Percentiles rank a stretch among this genome's conserved stretches.
Conservation (phyloP, 768 basidiomycete species). For the Trametopsis cervina region DNA sequence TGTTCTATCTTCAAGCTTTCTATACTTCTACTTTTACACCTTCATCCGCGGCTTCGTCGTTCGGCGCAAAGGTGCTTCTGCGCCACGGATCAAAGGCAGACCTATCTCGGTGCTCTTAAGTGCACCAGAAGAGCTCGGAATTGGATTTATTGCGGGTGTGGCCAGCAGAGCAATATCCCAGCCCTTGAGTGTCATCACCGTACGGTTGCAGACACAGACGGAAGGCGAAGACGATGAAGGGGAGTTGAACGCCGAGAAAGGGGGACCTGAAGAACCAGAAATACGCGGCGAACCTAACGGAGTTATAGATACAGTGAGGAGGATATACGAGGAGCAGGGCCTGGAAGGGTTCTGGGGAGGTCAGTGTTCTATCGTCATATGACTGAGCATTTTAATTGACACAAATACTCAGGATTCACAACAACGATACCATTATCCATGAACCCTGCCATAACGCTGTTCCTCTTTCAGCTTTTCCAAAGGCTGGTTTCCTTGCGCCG, state of each 20-base stretch:
- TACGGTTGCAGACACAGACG: slow-evolving; percentile 42
- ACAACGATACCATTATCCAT: slow-evolving; percentile 42
- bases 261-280: slow-evolving; percentile 8
- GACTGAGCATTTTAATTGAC: no score
- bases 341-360: slow-evolving; percentile 52
- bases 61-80: slow-evolving; percentile 21
- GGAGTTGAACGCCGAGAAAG: slow-evolving; percentile 9
- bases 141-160: slow-evolving; percentile 53
- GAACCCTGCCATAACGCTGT: slow-evolving; percentile 53
- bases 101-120: slow-evolving; percentile 18
- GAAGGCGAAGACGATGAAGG: slow-evolving; percentile 27
- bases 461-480: slow-evolving; percentile 45
- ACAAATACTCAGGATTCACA: slow-evolving; percentile 47
- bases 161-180: slow-evolving; percentile 47
- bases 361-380: slow-evolving; percentile 19
- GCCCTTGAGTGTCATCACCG: slow-evolving; percentile 49
- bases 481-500: slow-evolving; percentile 28
- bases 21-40: slow-evolving; percentile 55
- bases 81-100: not conserved
- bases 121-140: slow-evolving; percentile 41
- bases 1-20: slow-evolving; percentile 33
- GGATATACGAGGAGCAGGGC: slow-evolving; percentile 43
- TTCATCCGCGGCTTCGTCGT: slow-evolving; percentile 38
- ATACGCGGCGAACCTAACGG: slow-evolving; percentile 9
- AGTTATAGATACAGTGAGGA: slow-evolving; percentile 25